phyloP scores from a whole-genome alignment of 139 green algal genomes.

The Chlorella sp. region DNA sequence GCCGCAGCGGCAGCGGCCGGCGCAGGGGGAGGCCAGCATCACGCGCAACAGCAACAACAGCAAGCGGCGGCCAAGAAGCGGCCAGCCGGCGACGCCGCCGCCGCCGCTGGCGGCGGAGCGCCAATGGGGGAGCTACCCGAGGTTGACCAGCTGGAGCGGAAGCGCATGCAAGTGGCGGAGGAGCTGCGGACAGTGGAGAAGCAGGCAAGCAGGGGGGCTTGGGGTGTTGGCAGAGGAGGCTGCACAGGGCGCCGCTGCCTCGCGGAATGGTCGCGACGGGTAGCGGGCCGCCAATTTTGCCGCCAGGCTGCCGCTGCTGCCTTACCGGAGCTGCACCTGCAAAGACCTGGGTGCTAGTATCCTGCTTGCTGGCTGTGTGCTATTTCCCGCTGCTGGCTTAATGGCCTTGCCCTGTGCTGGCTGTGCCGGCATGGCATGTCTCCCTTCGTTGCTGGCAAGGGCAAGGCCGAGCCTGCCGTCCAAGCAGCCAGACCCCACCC shows the following conservation, averaged over 20 bases:
- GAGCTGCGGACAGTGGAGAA: slow-evolving; percentile 57
- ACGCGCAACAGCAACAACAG: slow-evolving; percentile 6
- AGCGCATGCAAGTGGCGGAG: slow-evolving; percentile 47
- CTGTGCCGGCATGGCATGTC: background rate
- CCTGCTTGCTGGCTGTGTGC: background rate
- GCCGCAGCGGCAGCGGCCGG: background rate
- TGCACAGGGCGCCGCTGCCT: no score
- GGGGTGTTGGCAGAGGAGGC: background rate
- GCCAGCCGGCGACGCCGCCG: background rate
- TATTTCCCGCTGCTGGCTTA: background rate
- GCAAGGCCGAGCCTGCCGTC: no score
- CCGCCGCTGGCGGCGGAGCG: background rate
- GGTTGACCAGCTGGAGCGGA: slow-evolving; percentile 53
- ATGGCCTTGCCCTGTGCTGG: no score
- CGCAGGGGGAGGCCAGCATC: background rate
- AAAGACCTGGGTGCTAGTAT: no score
- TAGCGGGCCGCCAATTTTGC: background rate
- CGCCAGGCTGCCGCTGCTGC: background rate
- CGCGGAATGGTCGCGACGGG: background rate
- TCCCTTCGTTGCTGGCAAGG: background rate
- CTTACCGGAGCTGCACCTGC: no score
- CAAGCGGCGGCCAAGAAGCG: slow-evolving; percentile 3
- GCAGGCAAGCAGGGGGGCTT: background rate
- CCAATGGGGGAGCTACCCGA: slow-evolving; percentile 30
- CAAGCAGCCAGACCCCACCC: background rate